Base-by-base conservation (phyloP, 2,329 filamentous ascomycete genomes). In the Stagonosporopsis chrysanthemi region DNA sequence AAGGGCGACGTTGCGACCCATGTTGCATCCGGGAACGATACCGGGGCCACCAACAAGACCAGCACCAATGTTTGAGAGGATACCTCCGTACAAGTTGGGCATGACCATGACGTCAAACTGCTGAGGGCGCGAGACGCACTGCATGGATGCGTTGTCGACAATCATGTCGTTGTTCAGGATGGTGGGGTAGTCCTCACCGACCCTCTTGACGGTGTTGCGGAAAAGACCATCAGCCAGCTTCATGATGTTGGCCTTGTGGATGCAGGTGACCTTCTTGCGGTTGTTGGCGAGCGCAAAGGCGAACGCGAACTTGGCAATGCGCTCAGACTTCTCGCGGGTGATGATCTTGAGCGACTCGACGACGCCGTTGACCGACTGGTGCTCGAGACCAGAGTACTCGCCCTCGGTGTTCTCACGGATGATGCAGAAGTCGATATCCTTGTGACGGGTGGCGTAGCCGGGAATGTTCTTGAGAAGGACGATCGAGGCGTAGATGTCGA, bases 221-320 rank as follows among this genome's bases (percentile, higher is more conserved):
- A 99, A 99, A 56, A 99, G 90, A 81, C 95, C 95, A 72, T 99
- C 95, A 78, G 93, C 94, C 58, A 99, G 86, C 87, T 99, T 99
- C 95, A 99, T 99, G 84, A 99, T 99, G 86, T 99, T 99, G 82
- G 95, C 95, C 87, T 99, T 99, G 90, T 99, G 95, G 78, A 99
- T 98, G 84, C 94, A 97, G 68, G 95, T 98, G 56, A 99, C 92
- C 90, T 98, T 98, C 86, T 96, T 94, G 78, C 95, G 88, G 87
- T 96, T 94, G 86, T 99, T 99, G 81, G 95, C 95, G 57, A 98
- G 89, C 58, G 95, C 95, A 76, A 99, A 99, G 77, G 90, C 90
- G 80, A 98, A 98, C 67, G 95, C 95, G 77, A 99, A 99, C 83
- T 97, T 97, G 82, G 94, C 92, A 75, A 99, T 99, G 77, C 95